A percentile compares a stretch with the other conserved stretches of the same genome.
Conservation (phyloP, 225 moss, liverwort and hornwort species). For the Antitrichia curtipendula region DNA sequence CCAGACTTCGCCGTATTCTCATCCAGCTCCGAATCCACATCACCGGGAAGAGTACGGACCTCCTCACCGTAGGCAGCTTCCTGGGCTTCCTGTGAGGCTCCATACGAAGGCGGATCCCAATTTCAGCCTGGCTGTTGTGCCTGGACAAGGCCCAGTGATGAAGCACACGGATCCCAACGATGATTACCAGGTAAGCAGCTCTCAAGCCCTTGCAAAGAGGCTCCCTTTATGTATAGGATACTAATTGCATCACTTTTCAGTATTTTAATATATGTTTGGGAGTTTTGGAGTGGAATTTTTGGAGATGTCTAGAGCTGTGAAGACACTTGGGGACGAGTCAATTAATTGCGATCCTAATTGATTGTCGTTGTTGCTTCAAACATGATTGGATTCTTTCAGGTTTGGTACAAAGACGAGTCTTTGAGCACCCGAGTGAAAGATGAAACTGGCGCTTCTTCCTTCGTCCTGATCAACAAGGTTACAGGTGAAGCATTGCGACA, state of each 20-base stretch:
- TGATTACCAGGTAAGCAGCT: constrained; percentile 41
- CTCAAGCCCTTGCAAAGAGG: background rate
- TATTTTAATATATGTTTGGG: background rate
- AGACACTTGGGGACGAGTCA: background rate
- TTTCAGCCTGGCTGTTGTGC: constrained; percentile 35
- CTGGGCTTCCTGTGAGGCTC: constrained; percentile 35
- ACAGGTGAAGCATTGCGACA: constrained; percentile 58
- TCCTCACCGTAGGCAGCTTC: background rate
- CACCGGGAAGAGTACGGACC: background rate
- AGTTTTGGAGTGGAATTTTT: background rate
- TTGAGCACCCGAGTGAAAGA: constrained; percentile 72
- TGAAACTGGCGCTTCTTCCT: constrained; percentile 45
- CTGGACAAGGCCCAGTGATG: constrained; percentile 44
- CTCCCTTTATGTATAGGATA: background rate
- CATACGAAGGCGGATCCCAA: constrained; percentile 32
- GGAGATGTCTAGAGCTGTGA: background rate
- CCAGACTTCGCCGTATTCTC: constrained; percentile 30
- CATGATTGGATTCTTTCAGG: constrained; percentile 9
- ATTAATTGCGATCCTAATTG: background rate
- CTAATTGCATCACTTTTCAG: background rate
- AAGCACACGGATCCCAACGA: constrained; percentile 32
- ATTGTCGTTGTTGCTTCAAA: background rate
- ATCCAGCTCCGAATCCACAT: background rate
- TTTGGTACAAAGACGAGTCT: constrained; percentile 73
- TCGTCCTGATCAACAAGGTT: constrained; percentile 60